Percentiles rank a stretch among this genome's conserved stretches.
Conservation (phyloP, 805 yeast genomes). For the Maudiozyma serrabonitensis region DNA sequence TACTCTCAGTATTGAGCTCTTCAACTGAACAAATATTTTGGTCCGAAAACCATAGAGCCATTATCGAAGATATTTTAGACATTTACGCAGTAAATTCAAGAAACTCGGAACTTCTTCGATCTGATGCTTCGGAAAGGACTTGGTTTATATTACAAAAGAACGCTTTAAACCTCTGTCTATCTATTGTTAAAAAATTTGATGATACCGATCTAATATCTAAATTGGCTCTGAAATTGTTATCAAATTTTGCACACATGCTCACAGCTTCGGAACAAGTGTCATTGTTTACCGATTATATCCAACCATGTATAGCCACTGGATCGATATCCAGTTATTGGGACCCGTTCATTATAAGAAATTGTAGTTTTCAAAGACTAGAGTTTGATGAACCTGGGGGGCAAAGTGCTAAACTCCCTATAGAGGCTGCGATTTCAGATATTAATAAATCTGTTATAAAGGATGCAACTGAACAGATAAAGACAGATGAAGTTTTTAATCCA, state of each 20-base stretch:
- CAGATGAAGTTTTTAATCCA: conserved; percentile 51
- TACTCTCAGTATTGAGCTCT: conserved; percentile 45
- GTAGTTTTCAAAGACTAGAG: conserved; percentile 30
- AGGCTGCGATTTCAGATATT: conserved; percentile 5
- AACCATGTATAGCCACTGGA: conserved; percentile 19
- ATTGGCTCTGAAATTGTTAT: conserved; percentile 45
- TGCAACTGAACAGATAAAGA: conserved; percentile 20
- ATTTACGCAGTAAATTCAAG: conserved; percentile 44
- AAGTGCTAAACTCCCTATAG: conserved; percentile 11
- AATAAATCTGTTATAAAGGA: background rate
- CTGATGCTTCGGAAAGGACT: conserved; percentile 26
- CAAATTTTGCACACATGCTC: conserved; percentile 46
- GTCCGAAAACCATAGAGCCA: conserved; percentile 30
- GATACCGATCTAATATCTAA: conserved; percentile 37
- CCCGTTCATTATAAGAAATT: conserved; percentile 47
- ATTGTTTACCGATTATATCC: conserved; percentile 24
- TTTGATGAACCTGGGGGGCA: conserved; percentile 10
- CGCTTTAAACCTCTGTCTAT: conserved; percentile 41
- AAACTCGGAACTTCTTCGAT: conserved; percentile 26
- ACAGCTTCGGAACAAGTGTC: conserved; percentile 48
- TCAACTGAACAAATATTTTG: conserved; percentile 21
- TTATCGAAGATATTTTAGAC: conserved; percentile 41
- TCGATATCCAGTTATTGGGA: conserved; percentile 56
- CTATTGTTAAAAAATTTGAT: conserved; percentile 42
- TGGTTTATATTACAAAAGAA: conserved; percentile 55